Percentiles rank a stretch among this genome's conserved stretches.
Conservation (phyloP, 768 basidiomycete species). For the Serendipita indica region DNA sequence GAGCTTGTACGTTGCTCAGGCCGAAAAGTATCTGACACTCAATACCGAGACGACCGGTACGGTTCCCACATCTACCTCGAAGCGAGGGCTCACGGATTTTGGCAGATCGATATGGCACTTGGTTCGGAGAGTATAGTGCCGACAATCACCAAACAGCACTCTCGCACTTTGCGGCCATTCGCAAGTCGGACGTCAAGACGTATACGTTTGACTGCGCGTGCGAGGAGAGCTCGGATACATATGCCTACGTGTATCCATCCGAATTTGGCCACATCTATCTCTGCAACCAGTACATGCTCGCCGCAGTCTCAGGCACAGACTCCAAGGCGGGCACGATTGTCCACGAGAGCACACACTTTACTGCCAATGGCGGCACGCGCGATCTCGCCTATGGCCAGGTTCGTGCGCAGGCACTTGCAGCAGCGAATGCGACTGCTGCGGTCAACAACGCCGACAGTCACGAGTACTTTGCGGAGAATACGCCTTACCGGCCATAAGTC, state of each 20-base stretch:
- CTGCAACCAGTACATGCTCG: neutral
- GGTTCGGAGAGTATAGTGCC: constrained; percentile 34
- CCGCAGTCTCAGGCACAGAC: constrained; percentile 12
- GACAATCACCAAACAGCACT: constrained; percentile 25
- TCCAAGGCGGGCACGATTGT: constrained; percentile 14
- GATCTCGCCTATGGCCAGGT: constrained; percentile 7
- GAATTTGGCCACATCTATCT: constrained; percentile 8
- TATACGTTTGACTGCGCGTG: constrained; percentile 14
- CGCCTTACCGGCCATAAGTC: neutral
- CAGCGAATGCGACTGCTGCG: neutral
- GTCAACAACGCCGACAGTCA: constrained; percentile 4
- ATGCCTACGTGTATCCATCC: constrained; percentile 13
- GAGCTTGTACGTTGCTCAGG: constrained; percentile 17
- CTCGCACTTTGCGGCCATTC: constrained; percentile 28
- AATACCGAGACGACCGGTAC: neutral
- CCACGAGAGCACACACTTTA: constrained; percentile 13
- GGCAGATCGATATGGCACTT: constrained; percentile 32
- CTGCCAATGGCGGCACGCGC: neutral
- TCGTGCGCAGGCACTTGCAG: neutral
- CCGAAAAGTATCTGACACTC: constrained; percentile 2
- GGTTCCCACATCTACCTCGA: no score
- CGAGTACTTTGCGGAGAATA: constrained; percentile 11
- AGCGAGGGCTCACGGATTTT: no score
- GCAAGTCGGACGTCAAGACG: constrained; percentile 16
- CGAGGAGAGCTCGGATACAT: constrained; percentile 10